Conservation (phyloP, 441 rosid genomes). For the Aleurites moluccanus region DNA sequence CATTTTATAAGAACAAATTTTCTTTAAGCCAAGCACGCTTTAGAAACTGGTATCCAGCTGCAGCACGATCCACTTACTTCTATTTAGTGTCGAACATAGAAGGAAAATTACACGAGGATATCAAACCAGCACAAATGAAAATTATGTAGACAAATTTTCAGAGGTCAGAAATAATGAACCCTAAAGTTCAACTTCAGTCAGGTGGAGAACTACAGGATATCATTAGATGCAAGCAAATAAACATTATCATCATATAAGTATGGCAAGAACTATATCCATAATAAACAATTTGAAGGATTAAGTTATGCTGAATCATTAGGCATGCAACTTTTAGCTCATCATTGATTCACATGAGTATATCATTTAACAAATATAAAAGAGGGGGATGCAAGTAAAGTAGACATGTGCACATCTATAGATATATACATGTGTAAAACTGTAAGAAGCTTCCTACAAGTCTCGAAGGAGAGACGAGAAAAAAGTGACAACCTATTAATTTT, state of each 20-base stretch:
- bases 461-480: constrained; percentile 14
- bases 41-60: not conserved
- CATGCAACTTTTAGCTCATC: not conserved
- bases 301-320: not conserved
- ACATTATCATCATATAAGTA: not conserved
- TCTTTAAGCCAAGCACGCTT: not conserved
- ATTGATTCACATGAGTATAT: not conserved
- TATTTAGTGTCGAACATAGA: not conserved
- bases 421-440: not conserved
- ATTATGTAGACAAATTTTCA: not conserved
- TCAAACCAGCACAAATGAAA: not conserved
- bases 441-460: not conserved
- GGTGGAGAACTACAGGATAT: not conserved
- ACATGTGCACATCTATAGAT: not conserved
- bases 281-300: not conserved
- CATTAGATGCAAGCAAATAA: not conserved
- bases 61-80: not conserved
- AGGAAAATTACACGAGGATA: not conserved
- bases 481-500: constrained; percentile 59
- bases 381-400: not conserved
- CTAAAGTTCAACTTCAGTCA: not conserved
- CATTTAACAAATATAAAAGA: constrained; percentile 4
- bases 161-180: not conserved
- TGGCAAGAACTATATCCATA: not conserved
- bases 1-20: not conserved